Base-by-base conservation (phyloP, 768 basidiomycete species). In the Mycena albidolilacea region DNA sequence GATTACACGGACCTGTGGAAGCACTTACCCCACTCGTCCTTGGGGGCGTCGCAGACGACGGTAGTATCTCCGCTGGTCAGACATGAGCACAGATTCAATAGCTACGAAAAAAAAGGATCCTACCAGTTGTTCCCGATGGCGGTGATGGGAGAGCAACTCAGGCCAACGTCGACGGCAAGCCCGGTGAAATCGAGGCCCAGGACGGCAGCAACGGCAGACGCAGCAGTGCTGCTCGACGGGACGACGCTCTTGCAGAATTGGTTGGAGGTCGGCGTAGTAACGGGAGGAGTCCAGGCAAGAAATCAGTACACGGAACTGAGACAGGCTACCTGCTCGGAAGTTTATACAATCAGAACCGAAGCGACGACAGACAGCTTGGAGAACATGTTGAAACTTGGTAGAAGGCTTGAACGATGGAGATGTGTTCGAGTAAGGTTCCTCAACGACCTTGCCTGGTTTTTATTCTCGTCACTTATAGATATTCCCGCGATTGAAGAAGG, bases 81-180 rank as follows among this genome's bases (percentile, higher is more conserved):
- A 14, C 4, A 30, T 39, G 41, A 30, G 30, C 30, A 30, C 2
- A 30, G 30, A 30, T 30, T 30, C 30, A 30, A 30, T 4, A 30
- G 4, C 30, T 30, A 30, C 30, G 30, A 30, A 30, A 3, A 30
- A 30, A 30, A 30, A 3, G 30, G 30, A 30, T 30, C 60, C 10
- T 17, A 74, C 66, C 73, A 74, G 69, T 70, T 71, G 65, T 63
- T 70, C 9, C 73, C 73, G 70, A 44, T 21, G 65, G 71, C 70
- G n/a, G 74, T 71, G 74, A 75, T 75, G 61, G 74, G 70, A 5
- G 61, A 64, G 70, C 74, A 75, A 70, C 74, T 57, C 35, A 75
- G 43, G 12, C 74, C 74, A 52, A 75, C 39, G 17, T 61, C 62
- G 55, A 75, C 70, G 62, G 55, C 19, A 55, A 70, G 35, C n/a